Percentiles rank a stretch among this genome's conserved stretches.
phyloP scores from a whole-genome alignment of 768 basidiomycete genomes.

The Pulveroboletus sp. region DNA sequence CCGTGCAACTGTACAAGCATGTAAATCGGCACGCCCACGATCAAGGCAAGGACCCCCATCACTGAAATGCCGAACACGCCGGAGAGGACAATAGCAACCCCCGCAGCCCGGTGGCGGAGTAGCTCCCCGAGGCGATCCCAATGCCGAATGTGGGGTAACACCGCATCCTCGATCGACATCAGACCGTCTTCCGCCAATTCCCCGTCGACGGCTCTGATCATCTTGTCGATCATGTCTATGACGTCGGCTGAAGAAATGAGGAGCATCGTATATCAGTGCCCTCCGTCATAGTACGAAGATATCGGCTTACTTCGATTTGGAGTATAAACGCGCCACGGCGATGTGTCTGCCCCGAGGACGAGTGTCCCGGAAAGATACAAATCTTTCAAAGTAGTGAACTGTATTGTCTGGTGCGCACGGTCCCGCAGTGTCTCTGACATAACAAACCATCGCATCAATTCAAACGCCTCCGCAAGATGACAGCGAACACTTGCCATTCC shows the following conservation, averaged over 20 bases:
- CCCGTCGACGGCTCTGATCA: constrained; percentile 5
- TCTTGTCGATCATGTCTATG: neutral
- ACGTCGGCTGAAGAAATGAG: neutral
- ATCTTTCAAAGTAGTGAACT: neutral
- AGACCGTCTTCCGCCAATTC: constrained; percentile 10
- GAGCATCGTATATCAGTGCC: neutral
- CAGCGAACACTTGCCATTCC: neutral
- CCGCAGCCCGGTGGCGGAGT: too few relatives aligned
- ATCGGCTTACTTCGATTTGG: neutral
- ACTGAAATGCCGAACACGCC: too few relatives aligned
- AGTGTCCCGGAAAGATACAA: neutral
- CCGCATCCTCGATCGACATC: constrained; percentile 4
- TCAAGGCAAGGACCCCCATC: too few relatives aligned
- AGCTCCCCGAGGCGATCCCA: neutral
- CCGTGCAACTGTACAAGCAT: too few relatives aligned
- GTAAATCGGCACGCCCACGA: too few relatives aligned
- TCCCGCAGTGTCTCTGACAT: neutral
- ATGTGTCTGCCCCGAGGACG: neutral
- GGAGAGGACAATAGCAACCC: too few relatives aligned
- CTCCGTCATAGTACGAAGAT: too few relatives aligned
- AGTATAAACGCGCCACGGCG: neutral
- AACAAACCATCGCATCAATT: neutral
- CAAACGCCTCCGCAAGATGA: neutral
- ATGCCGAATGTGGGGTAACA: constrained; percentile 5
- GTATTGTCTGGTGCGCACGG: neutral